A percentile compares a stretch with the other conserved stretches of the same genome.
phyloP scores from a whole-genome alignment of 1,284 basidiomycete species.

The Ceratorhiza oryzae-sativae region DNA sequence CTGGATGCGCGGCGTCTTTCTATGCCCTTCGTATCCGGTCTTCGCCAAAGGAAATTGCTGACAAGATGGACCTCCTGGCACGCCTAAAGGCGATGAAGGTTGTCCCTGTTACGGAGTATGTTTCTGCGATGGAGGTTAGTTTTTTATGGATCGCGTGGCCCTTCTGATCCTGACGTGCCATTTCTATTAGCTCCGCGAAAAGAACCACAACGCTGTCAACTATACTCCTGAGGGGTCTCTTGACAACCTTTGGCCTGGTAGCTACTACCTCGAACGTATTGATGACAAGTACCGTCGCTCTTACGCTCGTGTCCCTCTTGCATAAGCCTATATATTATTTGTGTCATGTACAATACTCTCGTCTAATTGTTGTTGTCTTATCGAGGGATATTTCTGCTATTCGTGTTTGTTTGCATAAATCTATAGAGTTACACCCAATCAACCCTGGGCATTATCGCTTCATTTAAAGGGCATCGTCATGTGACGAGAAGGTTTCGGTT shows the following conservation, averaged over 20 bases:
- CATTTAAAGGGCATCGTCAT: too few species aligned
- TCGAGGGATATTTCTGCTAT: conserved; percentile 7
- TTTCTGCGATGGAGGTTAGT: conserved; percentile 74
- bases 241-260: conserved; percentile 92
- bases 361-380: not conserved
- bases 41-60: conserved; percentile 79
- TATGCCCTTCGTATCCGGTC: conserved; percentile 87
- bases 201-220: conserved; percentile 91
- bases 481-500: not conserved
- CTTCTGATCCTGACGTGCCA: conserved; percentile 1
- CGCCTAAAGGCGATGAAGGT: conserved; percentile 89
- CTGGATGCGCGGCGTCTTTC: conserved; percentile 91
- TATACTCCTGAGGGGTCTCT: conserved; percentile 87
- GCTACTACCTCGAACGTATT: conserved; percentile 92
- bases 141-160: not conserved
- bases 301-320: conserved; percentile 59
- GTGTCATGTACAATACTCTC: not conserved
- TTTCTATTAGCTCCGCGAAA: conserved; percentile 78
- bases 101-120: conserved; percentile 87
- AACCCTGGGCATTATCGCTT: too few species aligned
- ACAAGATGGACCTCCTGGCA: conserved; percentile 80
- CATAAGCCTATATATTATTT: not conserved
- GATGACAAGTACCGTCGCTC: conserved; percentile 93
- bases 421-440: conserved; percentile 9
- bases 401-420: conserved; percentile 11